A percentile compares a stretch with the other conserved stretches of the same genome.
These are phyloP conservation scores for Lactarius trivialis DNA, from an alignment of 768 basidiomycete genomes.

Conservation along the genomic window DNA sequence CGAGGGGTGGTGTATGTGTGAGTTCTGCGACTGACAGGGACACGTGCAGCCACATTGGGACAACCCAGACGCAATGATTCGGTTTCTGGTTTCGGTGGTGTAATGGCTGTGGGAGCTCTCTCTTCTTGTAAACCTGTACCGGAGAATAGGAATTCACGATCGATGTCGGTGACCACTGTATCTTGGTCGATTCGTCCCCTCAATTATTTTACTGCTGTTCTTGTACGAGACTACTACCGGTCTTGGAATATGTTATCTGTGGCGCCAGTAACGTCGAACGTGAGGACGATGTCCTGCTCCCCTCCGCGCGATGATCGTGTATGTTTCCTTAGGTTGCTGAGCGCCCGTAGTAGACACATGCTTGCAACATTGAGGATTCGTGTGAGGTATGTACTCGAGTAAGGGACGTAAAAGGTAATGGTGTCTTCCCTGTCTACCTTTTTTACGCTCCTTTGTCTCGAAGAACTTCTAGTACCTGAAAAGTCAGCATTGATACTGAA, in stretches of 20 bases:
- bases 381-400: neutral
- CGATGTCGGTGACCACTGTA: neutral
- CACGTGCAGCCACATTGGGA: constrained; percentile 20
- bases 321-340: neutral
- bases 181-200: neutral
- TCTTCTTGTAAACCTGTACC: neutral
- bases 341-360: neutral
- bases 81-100: constrained; percentile 13
- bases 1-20: neutral
- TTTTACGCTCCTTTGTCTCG: no score
- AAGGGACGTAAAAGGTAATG: neutral
- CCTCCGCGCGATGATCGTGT: neutral
- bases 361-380: neutral
- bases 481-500: no score
- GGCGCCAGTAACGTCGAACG: neutral
- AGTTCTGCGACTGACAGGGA: neutral
- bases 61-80: constrained; percentile 16
- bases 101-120: neutral
- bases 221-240: neutral
- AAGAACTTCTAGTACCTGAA: no score
- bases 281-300: neutral
- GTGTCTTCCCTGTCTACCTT: no score
- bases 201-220: neutral
- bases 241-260: neutral
- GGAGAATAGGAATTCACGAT: neutral